These are phyloP conservation scores for Hypoxylon sp. DNA, from an alignment of 2,329 filamentous ascomycete species.

Conservation along the genomic window DNA sequence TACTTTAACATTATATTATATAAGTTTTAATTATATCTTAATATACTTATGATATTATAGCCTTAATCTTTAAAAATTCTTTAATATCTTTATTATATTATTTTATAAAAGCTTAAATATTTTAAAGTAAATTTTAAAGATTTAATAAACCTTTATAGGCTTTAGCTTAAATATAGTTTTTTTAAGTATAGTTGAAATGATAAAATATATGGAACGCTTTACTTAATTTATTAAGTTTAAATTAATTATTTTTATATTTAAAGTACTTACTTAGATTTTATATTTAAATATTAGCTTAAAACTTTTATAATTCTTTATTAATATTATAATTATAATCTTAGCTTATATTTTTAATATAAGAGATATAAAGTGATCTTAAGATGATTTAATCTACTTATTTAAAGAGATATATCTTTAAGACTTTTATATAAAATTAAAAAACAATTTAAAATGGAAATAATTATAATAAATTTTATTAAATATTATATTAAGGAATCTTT, in stretches of 20 bases:
- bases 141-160: neutral
- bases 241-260: neutral
- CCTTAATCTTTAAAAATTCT: neutral
- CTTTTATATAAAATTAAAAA: neutral
- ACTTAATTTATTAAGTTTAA: neutral
- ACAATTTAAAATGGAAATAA: neutral
- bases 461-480: neutral
- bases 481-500: neutral
- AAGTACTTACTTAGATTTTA: neutral
- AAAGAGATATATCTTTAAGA: neutral
- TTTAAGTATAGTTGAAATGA: neutral
- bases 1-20: neutral
- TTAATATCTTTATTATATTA: neutral
- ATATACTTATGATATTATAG: neutral
- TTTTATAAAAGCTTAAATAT: neutral
- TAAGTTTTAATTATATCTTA: neutral
- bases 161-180: neutral
- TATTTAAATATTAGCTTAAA: neutral
- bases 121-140: neutral
- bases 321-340: neutral
- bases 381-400: neutral
- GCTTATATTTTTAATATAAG: neutral
- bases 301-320: neutral
- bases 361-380: neutral
- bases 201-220: neutral